Conservation (phyloP, 345 rosid genomes). For the Melaleuca quinquenervia region DNA sequence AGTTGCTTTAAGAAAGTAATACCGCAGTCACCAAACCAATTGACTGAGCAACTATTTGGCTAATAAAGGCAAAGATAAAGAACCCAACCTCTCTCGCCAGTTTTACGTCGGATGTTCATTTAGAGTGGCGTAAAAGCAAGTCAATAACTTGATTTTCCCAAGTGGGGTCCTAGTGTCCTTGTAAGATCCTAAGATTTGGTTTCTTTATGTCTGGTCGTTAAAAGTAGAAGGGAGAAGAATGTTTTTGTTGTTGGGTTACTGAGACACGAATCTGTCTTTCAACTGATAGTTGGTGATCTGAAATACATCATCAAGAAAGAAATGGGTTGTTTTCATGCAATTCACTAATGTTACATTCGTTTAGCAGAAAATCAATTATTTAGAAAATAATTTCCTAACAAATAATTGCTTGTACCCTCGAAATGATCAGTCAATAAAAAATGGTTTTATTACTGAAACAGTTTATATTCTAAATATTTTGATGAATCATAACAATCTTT, state of each 20-base stretch:
- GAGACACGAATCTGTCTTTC: background rate
- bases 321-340: background rate
- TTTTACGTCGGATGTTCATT: background rate
- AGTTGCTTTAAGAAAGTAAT: background rate
- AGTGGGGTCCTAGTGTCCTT: background rate
- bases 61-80: background rate
- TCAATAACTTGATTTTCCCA: background rate
- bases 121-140: background rate
- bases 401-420: too few species aligned
- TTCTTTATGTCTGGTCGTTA: background rate
- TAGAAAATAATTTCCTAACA: too few species aligned
- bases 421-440: too few species aligned
- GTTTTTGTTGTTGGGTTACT: background rate
- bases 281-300: background rate
- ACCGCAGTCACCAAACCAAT: background rate
- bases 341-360: too few species aligned
- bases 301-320: background rate
- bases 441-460: too few species aligned
- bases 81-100: background rate
- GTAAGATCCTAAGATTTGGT: background rate
- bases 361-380: too few species aligned
- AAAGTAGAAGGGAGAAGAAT: background rate
- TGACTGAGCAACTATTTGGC: background rate
- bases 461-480: too few species aligned
- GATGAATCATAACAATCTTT: too few species aligned